phyloP scores from a whole-genome alignment of 441 rosid species.

The Arabidopsis hybrid region DNA sequence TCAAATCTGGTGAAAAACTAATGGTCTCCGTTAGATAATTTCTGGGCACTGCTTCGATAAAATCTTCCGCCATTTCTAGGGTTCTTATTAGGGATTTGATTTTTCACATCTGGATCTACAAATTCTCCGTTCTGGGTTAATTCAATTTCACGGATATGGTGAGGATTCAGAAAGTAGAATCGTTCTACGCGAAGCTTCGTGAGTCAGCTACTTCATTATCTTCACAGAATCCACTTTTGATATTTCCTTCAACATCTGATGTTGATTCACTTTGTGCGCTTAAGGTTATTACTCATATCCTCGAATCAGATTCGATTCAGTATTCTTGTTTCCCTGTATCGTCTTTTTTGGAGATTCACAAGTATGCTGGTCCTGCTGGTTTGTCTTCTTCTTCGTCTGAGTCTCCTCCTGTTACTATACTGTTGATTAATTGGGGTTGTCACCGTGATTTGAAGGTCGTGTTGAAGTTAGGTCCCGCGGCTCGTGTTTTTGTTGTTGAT shows the following conservation, averaged over 20 bases:
- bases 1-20: not conserved
- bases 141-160: slow-evolving; percentile 58
- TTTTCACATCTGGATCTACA: not conserved
- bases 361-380: slow-evolving; percentile 67
- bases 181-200: slow-evolving; percentile 75
- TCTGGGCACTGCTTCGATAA: not conserved
- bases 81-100: not conserved
- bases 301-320: slow-evolving; percentile 88
- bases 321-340: slow-evolving; percentile 96
- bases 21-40: slow-evolving; percentile 9
- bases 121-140: not conserved
- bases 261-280: slow-evolving; percentile 92
- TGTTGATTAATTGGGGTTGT: slow-evolving; percentile 91
- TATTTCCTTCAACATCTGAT: slow-evolving; percentile 91
- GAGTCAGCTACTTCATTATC: slow-evolving; percentile 67
- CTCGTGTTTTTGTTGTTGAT: slow-evolving; percentile 83
- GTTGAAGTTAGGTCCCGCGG: slow-evolving; percentile 63
- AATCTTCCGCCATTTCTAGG: not conserved
- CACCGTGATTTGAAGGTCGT: slow-evolving; percentile 74
- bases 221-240: slow-evolving; percentile 65
- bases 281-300: slow-evolving; percentile 77
- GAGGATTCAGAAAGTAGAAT: slow-evolving; percentile 72
- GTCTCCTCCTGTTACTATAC: slow-evolving; percentile 63
- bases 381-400: slow-evolving; percentile 52
- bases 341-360: slow-evolving; percentile 77